These are phyloP conservation scores for Chaetomidium leptoderma DNA, from an alignment of 495 filamentous ascomycete genomes.

Conservation along the genomic window DNA sequence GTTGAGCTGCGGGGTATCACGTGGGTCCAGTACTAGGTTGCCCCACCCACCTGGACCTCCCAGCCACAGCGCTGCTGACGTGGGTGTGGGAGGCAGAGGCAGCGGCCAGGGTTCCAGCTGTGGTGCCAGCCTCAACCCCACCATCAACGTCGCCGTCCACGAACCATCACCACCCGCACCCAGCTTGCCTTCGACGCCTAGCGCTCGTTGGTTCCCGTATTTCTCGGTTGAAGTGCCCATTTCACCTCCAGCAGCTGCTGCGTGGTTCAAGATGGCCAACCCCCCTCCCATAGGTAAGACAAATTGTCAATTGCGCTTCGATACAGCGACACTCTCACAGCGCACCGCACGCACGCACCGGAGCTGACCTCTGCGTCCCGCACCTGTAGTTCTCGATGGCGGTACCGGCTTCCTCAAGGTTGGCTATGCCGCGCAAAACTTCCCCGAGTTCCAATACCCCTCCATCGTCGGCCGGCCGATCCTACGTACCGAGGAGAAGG, in stretches of 20 bases:
- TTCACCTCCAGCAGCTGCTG: background rate
- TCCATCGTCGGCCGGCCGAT: constrained; percentile 98
- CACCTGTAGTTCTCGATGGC: constrained; percentile 84
- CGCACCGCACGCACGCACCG: constrained; percentile 3
- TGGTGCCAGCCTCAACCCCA: constrained; percentile 26
- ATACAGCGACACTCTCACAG: background rate
- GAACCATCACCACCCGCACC: constrained; percentile 13
- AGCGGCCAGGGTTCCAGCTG: constrained; percentile 2
- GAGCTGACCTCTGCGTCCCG: constrained; percentile 23
- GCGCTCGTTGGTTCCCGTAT: background rate
- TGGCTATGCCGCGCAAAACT: constrained; percentile 97
- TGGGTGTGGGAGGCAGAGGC: background rate
- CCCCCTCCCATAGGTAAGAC: constrained; percentile 30
- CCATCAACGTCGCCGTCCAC: constrained; percentile 23
- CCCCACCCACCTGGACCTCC: background rate
- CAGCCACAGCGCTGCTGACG: constrained; percentile 26
- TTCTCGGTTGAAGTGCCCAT: background rate
- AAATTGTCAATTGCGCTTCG: background rate
- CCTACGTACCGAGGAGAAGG: constrained; percentile 84
- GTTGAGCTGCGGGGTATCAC: constrained; percentile 37
- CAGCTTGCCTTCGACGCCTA: constrained; percentile 7
- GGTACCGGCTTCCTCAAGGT: constrained; percentile 99
- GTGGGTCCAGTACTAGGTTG: constrained; percentile 15
- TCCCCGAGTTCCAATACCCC: constrained; percentile 96
- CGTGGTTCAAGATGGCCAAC: constrained; percentile 22